phyloP scores from a whole-genome alignment of 352 stramenopile genomes.

The Phytophthora pluvialis region DNA sequence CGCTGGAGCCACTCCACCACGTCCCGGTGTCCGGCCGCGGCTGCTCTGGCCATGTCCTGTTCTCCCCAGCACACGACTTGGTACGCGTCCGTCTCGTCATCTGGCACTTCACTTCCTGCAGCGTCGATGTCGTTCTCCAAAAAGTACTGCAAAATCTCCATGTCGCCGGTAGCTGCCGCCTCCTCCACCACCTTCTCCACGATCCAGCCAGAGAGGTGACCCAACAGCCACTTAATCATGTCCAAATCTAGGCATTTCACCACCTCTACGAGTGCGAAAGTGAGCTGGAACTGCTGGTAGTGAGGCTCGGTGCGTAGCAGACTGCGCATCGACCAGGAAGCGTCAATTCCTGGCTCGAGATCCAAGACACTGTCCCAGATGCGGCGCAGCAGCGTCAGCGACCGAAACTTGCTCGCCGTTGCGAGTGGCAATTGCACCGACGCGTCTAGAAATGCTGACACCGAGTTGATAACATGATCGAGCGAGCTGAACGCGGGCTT shows the following conservation, averaged over 20 bases:
- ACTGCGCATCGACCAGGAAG: constrained; percentile 10
- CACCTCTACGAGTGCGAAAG: no score
- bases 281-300: background rate
- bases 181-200: background rate
- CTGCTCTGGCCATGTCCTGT: background rate
- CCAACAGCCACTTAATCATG: no score
- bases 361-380: constrained; percentile 5
- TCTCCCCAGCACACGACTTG: no score
- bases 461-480: background rate
- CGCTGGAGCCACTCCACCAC: constrained; percentile 25
- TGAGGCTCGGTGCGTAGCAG: background rate
- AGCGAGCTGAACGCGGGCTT: background rate
- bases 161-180: constrained; percentile 18
- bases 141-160: constrained; percentile 15
- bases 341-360: background rate
- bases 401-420: background rate
- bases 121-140: constrained; percentile 31
- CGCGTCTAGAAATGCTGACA: background rate
- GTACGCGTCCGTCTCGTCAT: no score
- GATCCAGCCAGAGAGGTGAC: no score
- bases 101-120: background rate
- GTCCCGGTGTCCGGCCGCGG: constrained; percentile 8
- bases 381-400: background rate
- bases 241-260: no score
- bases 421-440: constrained; percentile 4